Conservation (phyloP, 1,284 basidiomycete genomes). For the Rhodotorula sp. region DNA sequence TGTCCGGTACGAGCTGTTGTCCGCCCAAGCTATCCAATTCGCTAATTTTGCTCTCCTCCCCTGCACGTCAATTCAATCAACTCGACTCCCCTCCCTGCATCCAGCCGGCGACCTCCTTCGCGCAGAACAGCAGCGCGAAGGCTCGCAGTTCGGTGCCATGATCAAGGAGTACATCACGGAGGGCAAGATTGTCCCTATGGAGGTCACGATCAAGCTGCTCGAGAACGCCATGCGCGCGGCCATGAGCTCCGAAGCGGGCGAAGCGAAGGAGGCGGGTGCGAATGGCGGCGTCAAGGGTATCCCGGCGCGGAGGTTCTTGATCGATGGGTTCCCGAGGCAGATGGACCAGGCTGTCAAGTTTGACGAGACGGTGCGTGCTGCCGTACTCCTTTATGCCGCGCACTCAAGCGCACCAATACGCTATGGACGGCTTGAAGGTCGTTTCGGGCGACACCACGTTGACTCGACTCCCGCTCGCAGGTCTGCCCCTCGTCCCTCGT, state of each 20-base stretch:
- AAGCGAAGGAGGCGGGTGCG: constrained; percentile 56
- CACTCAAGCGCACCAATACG: not conserved
- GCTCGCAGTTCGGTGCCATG: constrained; percentile 79
- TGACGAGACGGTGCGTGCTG: constrained; percentile 69
- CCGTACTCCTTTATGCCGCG: not conserved
- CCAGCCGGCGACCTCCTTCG: constrained; percentile 93
- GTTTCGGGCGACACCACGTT: not conserved
- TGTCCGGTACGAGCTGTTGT: constrained; percentile 67
- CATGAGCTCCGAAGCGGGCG: constrained; percentile 54
- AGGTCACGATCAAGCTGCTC: constrained; percentile 92
- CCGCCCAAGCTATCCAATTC: too few species aligned
- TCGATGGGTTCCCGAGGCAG: constrained; percentile 97
- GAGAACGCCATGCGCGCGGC: constrained; percentile 84
- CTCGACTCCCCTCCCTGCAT: not conserved
- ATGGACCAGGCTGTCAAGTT: constrained; percentile 97
- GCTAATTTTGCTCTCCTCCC: not conserved
- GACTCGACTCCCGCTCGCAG: constrained; percentile 50
- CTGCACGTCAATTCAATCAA: not conserved
- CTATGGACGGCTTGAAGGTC: not conserved
- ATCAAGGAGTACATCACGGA: constrained; percentile 88
- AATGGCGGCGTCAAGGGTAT: not conserved
- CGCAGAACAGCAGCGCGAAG: constrained; percentile 83
- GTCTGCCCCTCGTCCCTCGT: constrained; percentile 77
- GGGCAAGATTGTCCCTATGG: constrained; percentile 93
- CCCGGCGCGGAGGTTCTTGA: constrained; percentile 77